Evolutionary conservation across 345 rosid genomes (phyloP), one percentile per base, ranked within the genome.

Genomic region (Sapria himalayana): DNA sequence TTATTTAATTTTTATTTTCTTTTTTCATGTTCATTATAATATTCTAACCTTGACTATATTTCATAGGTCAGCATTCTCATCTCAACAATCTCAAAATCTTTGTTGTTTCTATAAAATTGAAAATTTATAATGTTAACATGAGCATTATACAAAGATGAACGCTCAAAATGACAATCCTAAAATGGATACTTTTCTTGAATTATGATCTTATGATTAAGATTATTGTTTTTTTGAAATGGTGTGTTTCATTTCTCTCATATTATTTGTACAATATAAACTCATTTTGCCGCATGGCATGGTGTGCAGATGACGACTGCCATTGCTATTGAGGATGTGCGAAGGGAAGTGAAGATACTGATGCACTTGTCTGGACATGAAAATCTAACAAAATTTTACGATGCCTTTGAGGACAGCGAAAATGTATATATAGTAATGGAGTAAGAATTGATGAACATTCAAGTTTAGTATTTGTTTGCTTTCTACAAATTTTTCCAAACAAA

Each of bases 401-500:
- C 94, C 29, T 78, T 73, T 45, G 97, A 86, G 67, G 94, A 86
- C 51, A 48, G 51, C 39, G 71, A 71, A 15, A 76, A 89, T 33
- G 98, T 89, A 58, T 89, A 78, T 54, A 62, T 89, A 11, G 86
- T 71, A 0, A 82, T 76, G 98, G 98, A 89, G 98, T 89, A 76
- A 74, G 94, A 55, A 36, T 39, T 25, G 7, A 14, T 16, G n/a
- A n/a, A n/a, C n/a, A n/a, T n/a, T n/a, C n/a, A n/a, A n/a, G n/a
- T n/a, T n/a, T n/a, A n/a, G n/a, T n/a, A n/a, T n/a, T n/a, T n/a
- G n/a, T n/a, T n/a, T n/a, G n/a, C n/a, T n/a, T n/a, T n/a, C n/a
- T n/a, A n/a, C n/a, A n/a, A n/a, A n/a, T n/a, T n/a, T n/a, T n/a
- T n/a, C n/a, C n/a, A n/a, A n/a, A n/a, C n/a, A n/a, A n/a, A n/a